phyloP scores from a whole-genome alignment of 1,139 yeast species.

The Meyerozyma carpophila region DNA sequence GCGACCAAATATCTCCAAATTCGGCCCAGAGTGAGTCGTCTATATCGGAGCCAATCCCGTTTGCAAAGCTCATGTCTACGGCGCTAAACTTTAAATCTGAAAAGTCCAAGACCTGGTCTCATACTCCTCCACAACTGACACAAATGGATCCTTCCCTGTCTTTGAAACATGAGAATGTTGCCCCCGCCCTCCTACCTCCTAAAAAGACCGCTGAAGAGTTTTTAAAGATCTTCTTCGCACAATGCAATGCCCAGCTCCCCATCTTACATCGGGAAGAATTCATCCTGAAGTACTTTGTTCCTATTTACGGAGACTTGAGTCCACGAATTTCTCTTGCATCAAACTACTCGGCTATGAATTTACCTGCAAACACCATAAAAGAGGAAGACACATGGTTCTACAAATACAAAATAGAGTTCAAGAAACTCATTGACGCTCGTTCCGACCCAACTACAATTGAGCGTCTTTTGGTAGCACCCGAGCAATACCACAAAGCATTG shows the following conservation, averaged over 20 bases:
- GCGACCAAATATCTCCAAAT: background rate
- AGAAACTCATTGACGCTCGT: slow-evolving; percentile 7
- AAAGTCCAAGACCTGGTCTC: slow-evolving; percentile 4
- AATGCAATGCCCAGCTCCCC: slow-evolving; percentile 78
- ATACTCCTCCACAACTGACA: background rate
- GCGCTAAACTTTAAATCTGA: slow-evolving; percentile 59
- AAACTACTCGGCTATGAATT: slow-evolving; percentile 48
- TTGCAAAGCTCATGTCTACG: slow-evolving; percentile 70
- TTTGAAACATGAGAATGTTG: slow-evolving; percentile 9
- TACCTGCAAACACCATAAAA: slow-evolving; percentile 9
- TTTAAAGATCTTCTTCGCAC: slow-evolving; percentile 66
- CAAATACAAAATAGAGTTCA: slow-evolving; percentile 26
- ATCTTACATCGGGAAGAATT: slow-evolving; percentile 77
- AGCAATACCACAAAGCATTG: slow-evolving; percentile 34
- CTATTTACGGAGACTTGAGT: slow-evolving; percentile 70
- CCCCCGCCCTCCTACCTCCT: slow-evolving; percentile 59
- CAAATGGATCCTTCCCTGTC: slow-evolving; percentile 1
- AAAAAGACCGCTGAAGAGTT: slow-evolving; percentile 65
- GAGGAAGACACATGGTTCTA: slow-evolving; percentile 45
- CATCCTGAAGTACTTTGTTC: slow-evolving; percentile 59
- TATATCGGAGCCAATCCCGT: slow-evolving; percentile 36
- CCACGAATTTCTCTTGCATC: slow-evolving; percentile 55
- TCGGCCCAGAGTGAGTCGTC: background rate
- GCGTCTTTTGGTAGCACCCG: slow-evolving; percentile 41
- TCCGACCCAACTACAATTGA: slow-evolving; percentile 18